Base-by-base conservation (phyloP, 306 rosid genomes). In the Styphnolobium japonicum region DNA sequence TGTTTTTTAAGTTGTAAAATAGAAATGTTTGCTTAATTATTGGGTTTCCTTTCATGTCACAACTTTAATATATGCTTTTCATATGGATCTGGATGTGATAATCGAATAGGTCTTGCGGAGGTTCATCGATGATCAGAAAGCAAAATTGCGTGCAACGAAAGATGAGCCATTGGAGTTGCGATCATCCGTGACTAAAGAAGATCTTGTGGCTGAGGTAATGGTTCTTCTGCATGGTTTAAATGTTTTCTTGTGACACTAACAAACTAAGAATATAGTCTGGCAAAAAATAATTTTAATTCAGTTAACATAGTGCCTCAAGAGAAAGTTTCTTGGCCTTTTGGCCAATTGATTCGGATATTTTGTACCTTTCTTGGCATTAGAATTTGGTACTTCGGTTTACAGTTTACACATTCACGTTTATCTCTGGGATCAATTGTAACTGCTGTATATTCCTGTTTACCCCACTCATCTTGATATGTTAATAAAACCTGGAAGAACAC, bases 121-220 rank as follows among this genome's bases (percentile, higher is more conserved):
- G 78, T 51, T 81, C 48, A 90, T 90, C 29, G n/a, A n/a, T n/a
- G n/a, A n/a, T n/a, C n/a, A n/a, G n/a, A n/a, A n/a, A n/a, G n/a
- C n/a, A n/a, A n/a, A 40, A 90, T 8, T 89, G 42, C 89, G 85
- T 61, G 82, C 84, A 36, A 82, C 90, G 12, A 82, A 86, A 81
- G 94, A 90, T 5, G 92, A 88, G 22, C 87, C 92, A 46, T 80
- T 90, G 75, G 90, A 88, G 49, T 43, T 90, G 85, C 87, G 69
- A 18, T 69, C 73, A 36, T 53, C 88, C 36, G 86, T 90, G 63
- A 82, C 86, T 7, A 84, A 76, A 73, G 90, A 90, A 9, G 90
- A 88, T 21, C 46, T 90, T 46, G 73, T 90, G 27, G 81, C 84
- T 11, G 92, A 90, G 94, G 94, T 88, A 71, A 33, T 61, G 52